Percentiles rank a stretch among this genome's conserved stretches.
Evolutionary conservation across 129 eudicot genomes (phyloP).

Genomic region (Sambucus nigra): DNA sequence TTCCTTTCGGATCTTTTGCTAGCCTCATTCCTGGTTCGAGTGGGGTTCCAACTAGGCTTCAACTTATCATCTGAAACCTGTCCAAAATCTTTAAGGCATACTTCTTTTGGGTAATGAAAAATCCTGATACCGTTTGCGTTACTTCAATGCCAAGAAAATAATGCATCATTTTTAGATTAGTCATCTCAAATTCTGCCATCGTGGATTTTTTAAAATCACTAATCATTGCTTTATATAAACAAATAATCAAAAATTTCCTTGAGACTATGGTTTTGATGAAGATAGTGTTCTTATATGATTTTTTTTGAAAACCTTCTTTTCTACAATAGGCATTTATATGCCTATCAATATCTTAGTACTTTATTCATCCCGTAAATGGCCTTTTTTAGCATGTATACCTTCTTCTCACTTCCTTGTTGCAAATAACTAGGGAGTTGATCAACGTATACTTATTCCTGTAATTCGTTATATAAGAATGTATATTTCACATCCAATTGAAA

Average conservation of each 20-base stretch:
- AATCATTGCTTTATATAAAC: not conserved
- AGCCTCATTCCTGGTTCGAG: not conserved
- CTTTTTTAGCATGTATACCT: constrained; percentile 4
- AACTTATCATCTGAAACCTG: too few relatives aligned
- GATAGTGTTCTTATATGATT: not conserved
- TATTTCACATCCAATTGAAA: not conserved
- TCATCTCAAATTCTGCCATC: constrained; percentile 11
- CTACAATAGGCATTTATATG: too few relatives aligned
- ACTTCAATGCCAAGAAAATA: constrained; percentile 14
- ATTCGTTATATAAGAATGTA: not conserved
- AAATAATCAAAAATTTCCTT: not conserved
- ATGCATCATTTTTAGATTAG: constrained; percentile 3
- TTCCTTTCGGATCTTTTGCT: not conserved
- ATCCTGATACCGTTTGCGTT: not conserved
- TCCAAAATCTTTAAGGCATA: not conserved
- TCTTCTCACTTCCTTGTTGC: not conserved
- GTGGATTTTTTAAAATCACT: constrained; percentile 1
- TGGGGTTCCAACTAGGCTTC: not conserved
- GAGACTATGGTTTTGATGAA: not conserved
- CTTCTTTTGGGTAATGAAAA: constrained; percentile 5
- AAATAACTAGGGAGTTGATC: constrained; percentile 10
- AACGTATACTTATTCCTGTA: too few relatives aligned
- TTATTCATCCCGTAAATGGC: not conserved
- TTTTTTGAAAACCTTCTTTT: too few relatives aligned
- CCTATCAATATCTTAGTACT: too few relatives aligned